phyloP scores from a whole-genome alignment of 371 early-diverging fungal genomes.

The Basidiobolus meristosporus region DNA sequence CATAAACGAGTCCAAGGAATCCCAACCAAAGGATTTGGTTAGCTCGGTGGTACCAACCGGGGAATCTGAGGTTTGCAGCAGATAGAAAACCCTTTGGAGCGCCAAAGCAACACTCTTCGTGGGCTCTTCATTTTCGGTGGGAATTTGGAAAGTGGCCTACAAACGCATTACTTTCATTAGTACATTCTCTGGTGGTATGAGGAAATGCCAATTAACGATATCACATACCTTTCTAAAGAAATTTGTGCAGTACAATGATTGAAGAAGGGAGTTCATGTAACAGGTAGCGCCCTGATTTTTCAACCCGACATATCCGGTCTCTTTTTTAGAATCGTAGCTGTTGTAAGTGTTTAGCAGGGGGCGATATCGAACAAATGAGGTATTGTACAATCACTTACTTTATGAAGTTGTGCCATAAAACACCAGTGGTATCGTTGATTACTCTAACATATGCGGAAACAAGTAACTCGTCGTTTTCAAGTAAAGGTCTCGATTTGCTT shows the following conservation, averaged over 20 bases:
- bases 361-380: conserved; percentile 3
- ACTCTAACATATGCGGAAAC: conserved; percentile 65
- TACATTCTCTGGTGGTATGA: not conserved
- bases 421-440: conserved; percentile 75
- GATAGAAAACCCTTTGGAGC: conserved; percentile 90
- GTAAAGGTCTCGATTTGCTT: conserved; percentile 27
- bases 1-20: conserved; percentile 80
- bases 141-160: conserved; percentile 69
- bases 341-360: not conserved
- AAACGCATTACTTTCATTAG: not conserved
- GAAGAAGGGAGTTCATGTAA: conserved; percentile 98
- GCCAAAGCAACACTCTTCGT: conserved; percentile 71
- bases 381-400: conserved; percentile 22
- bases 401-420: conserved; percentile 80
- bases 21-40: conserved; percentile 95
- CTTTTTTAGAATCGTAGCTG: conserved; percentile 72
- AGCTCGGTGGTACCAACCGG: conserved; percentile 84
- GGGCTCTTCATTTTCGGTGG: conserved; percentile 74
- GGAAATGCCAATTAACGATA: not conserved
- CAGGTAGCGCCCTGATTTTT: conserved; percentile 98
- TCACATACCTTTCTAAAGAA: conserved; percentile 66
- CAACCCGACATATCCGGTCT: conserved; percentile 89
- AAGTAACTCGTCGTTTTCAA: conserved; percentile 38
- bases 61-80: conserved; percentile 41
- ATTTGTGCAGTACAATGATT: conserved; percentile 91